Base-by-base conservation (phyloP, 805 yeast species). In the Starmerella ratchasimensis region DNA sequence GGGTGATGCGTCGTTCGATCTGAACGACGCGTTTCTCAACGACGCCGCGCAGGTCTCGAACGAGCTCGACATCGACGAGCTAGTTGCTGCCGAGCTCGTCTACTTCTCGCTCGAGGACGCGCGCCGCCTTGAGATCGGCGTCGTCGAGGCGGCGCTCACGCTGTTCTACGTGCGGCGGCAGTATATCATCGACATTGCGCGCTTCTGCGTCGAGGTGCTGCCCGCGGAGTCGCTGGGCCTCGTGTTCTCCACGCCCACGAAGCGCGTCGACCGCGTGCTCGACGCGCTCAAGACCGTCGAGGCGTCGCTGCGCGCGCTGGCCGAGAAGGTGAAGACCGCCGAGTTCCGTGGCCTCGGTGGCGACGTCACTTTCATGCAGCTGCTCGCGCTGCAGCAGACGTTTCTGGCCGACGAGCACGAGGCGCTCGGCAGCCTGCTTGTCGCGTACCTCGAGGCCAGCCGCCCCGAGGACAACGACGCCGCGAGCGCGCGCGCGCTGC, bases 21-120 rank as follows among this genome's bases (percentile, higher is more conserved):
- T 86, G 23, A 82, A 80, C 51, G 63, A 71, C 33, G 71, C 72
- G 27, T 86, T 83, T 48, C 64, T 78, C 28, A 65, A 72, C 36
- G 64, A 69, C 3, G 68, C 83, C 1, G 62, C 74, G 4, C 62
- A 64, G 18, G 51, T 79, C 14, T 62, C 86, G 0, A 80, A 74
- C 45, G 74, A 73, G 27, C 63, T 88, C 36, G 64, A 80, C 34
- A 61, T 88, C 36, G 93, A 88, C 56, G 96, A 88, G 54, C 36
- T 80, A 21, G 63, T 70, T 2, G 69, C 81, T 1, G 90, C 93
- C 1, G 80, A 83, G 51, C 53, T 81, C 20, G 63, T 86, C 2
- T 68, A 61, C 35, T 55, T 58, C 42, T 68, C 83, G 3, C 51
- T 60, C 15, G 54, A 55, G 18, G 60, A 49, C 36, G 55, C 50